Evolutionary conservation across 768 basidiomycete genomes (phyloP).

Genomic region (Rhodotorula toruloides): DNA sequence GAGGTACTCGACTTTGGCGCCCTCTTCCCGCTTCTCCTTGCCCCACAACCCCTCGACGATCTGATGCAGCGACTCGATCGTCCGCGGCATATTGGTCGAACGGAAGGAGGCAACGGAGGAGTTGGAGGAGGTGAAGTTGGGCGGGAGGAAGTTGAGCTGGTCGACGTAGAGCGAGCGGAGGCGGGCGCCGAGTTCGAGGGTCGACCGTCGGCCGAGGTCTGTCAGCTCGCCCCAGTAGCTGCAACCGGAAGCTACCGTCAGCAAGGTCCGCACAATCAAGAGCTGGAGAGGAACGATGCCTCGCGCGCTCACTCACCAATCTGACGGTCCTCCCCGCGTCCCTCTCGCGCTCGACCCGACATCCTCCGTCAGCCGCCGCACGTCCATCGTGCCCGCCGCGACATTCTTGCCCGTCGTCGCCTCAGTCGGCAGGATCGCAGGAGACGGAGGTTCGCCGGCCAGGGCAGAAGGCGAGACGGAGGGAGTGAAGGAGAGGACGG

Average conservation of each 20-base stretch:
- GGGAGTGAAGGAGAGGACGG: conserved; percentile 17
- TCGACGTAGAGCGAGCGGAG: conserved; percentile 38
- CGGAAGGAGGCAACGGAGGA: conserved; percentile 41
- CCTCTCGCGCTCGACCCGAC: not conserved
- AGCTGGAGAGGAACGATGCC: too few species aligned
- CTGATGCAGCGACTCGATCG: conserved; percentile 68
- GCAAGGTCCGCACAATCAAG: too few species aligned
- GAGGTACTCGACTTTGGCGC: conserved; percentile 8
- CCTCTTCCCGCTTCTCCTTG: conserved; percentile 46
- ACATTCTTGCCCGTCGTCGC: not conserved
- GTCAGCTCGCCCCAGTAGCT: conserved; percentile 42
- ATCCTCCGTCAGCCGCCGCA: conserved; percentile 12
- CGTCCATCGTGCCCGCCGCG: not conserved
- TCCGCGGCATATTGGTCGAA: conserved; percentile 71
- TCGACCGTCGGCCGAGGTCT: conserved; percentile 39
- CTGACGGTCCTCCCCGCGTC: not conserved
- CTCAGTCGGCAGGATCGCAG: not conserved
- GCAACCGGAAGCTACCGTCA: not conserved
- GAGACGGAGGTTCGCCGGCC: not conserved
- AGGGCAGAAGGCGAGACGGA: not conserved
- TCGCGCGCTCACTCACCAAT: conserved; percentile 18
- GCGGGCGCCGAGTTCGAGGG: conserved; percentile 29
- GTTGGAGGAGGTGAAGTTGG: not conserved
- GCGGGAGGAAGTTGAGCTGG: conserved; percentile 37
- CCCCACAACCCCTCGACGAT: conserved; percentile 65